A percentile compares a stretch with the other conserved stretches of the same genome.
Conservation (phyloP, 2,329 filamentous ascomycete species). For the Aspergillus fijiensis region DNA sequence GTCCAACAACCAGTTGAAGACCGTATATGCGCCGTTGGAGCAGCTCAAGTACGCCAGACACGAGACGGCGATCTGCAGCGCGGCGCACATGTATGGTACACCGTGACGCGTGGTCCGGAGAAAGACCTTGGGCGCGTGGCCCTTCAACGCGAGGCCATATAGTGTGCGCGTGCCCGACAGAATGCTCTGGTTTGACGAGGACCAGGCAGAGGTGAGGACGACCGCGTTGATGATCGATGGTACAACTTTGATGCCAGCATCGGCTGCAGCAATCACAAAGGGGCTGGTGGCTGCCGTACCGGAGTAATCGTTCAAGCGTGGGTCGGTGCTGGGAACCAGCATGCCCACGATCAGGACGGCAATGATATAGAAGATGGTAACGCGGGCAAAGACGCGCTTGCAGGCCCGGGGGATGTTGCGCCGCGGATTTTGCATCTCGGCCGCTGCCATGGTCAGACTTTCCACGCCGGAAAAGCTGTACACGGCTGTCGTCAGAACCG, state of each 20-base stretch:
- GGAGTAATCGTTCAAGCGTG: constrained; percentile 19
- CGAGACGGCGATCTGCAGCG: constrained; percentile 42
- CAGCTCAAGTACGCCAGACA: constrained; percentile 48
- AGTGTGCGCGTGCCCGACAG: constrained; percentile 55
- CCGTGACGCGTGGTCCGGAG: constrained; percentile 37
- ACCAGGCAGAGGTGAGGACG: constrained; percentile 70
- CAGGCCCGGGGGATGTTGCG: constrained; percentile 56
- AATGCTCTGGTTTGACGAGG: constrained; percentile 67
- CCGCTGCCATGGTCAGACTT: constrained; percentile 56
- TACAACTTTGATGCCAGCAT: constrained; percentile 66
- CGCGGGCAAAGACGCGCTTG: constrained; percentile 55
- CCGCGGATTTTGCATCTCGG: constrained; percentile 55
- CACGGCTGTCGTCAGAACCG: constrained; percentile 45
- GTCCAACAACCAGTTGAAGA: constrained; percentile 65
- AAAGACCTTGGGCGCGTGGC: constrained; percentile 54
- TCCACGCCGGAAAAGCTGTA: constrained; percentile 46
- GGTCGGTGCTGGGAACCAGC: constrained; percentile 57
- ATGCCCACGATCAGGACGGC: constrained; percentile 60
- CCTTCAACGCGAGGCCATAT: constrained; percentile 49
- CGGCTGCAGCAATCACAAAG: constrained; percentile 70
- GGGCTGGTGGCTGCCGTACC: constrained; percentile 46
- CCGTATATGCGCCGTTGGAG: constrained; percentile 55
- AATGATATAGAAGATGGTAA: constrained; percentile 59
- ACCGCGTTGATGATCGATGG: constrained; percentile 75
- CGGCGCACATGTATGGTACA: constrained; percentile 47